Conservation (phyloP, 2,329 filamentous ascomycete species). For the Cladobotryum protrusum region DNA sequence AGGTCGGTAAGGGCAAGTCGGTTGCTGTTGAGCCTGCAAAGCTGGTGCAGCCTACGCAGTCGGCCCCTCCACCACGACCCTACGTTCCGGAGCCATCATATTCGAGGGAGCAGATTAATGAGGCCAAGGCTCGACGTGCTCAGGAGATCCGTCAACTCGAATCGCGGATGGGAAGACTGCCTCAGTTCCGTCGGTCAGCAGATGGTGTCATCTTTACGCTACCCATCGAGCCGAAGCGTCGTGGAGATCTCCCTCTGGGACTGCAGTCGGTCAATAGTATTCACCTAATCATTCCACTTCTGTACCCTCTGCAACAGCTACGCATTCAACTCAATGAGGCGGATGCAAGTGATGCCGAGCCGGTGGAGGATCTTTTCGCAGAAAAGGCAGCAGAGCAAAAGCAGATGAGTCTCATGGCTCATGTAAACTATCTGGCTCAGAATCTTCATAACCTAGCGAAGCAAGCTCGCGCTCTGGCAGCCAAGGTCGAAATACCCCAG, state of each 20-base stretch:
- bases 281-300: conserved; percentile 60
- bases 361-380: conserved; percentile 60
- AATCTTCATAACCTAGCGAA: conserved; percentile 64
- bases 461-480: conserved; percentile 32
- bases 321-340: conserved; percentile 60
- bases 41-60: conserved; percentile 11
- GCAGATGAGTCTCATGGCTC: conserved; percentile 61
- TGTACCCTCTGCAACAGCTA: conserved; percentile 66
- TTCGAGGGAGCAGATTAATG: conserved; percentile 52
- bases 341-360: conserved; percentile 52
- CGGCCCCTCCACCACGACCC: conserved; percentile 9
- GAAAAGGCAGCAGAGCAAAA: conserved; percentile 50
- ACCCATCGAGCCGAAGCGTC: conserved; percentile 60
- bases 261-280: conserved; percentile 58
- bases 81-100: conserved; percentile 44
- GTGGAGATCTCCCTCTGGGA: conserved; percentile 51
- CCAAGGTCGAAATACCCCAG: conserved; percentile 15
- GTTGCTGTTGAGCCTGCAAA: conserved; percentile 1
- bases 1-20: conserved; percentile 9
- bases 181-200: conserved; percentile 59
- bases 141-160: conserved; percentile 67
- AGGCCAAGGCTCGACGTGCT: conserved; percentile 57
- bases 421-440: conserved; percentile 67
- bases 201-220: conserved; percentile 67
- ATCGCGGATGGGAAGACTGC: conserved; percentile 62